phyloP scores from a whole-genome alignment of 2,329 filamentous ascomycete species.

The Penicillium sp. region DNA sequence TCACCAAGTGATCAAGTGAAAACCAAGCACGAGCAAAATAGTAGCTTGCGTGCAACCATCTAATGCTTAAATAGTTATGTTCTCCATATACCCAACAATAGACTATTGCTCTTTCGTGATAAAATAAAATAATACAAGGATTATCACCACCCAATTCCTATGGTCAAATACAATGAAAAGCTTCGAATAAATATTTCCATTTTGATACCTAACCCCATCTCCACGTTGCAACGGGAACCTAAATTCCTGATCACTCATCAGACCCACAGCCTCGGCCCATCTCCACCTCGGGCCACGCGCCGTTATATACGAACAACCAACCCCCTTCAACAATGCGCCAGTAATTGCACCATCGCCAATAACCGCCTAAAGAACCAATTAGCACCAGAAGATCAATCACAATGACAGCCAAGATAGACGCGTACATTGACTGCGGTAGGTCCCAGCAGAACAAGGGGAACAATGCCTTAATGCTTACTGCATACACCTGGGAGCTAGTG shows the following conservation, averaged over 20 bases:
- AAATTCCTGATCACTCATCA: conserved; percentile 25
- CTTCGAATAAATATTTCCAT: too few relatives aligned
- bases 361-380: background rate
- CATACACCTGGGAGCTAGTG: background rate
- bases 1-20: background rate
- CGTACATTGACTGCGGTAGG: conserved; percentile 25
- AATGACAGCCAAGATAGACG: conserved; percentile 25
- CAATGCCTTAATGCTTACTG: background rate
- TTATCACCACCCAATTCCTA: too few relatives aligned
- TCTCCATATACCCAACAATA: background rate
- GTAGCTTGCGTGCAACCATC: background rate
- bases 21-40: background rate
- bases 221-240: background rate
- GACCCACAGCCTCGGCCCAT: conserved; percentile 21
- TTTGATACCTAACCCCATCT: background rate
- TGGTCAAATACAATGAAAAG: too few relatives aligned
- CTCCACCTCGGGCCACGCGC: conserved; percentile 16
- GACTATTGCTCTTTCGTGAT: too few relatives aligned
- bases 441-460: background rate
- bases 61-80: background rate
- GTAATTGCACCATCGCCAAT: background rate
- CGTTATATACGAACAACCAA: conserved; percentile 1
- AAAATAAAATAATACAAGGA: too few relatives aligned
- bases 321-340: background rate
- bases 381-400: background rate